phyloP scores from a whole-genome alignment of 163 green algal species.

The Trebouxia gelatinosa region DNA sequence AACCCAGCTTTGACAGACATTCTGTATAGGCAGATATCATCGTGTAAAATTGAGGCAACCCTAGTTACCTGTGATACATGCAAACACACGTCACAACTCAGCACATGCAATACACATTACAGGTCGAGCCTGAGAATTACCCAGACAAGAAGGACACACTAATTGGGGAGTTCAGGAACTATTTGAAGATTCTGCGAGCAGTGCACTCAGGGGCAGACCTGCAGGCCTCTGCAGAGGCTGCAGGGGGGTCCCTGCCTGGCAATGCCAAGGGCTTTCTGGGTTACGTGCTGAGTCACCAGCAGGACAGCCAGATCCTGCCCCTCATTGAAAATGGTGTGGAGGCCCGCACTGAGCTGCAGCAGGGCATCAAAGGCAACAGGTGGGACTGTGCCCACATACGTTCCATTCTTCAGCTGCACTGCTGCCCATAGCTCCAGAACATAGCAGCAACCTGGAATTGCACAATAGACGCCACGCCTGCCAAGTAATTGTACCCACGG shows the following conservation, averaged over 20 bases:
- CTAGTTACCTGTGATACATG: no score
- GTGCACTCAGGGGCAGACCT: conserved; percentile 75
- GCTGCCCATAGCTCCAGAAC: background rate
- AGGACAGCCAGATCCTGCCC: conserved; percentile 66
- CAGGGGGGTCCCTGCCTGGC: conserved; percentile 47
- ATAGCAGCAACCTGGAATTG: background rate
- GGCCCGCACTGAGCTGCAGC: conserved; percentile 74
- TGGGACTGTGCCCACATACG: background rate
- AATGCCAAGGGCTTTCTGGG: conserved; percentile 73
- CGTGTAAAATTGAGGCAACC: no score
- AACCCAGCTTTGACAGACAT: no score
- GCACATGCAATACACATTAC: conserved; percentile 26
- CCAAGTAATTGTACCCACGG: background rate
- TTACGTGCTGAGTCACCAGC: conserved; percentile 79
- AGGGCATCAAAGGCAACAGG: conserved; percentile 48
- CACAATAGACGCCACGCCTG: background rate
- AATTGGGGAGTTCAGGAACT: conserved; percentile 88
- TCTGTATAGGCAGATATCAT: no score
- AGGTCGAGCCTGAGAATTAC: conserved; percentile 52
- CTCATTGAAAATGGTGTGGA: conserved; percentile 86
- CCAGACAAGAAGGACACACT: conserved; percentile 69
- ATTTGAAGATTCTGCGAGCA: conserved; percentile 86
- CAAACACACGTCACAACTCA: no score
- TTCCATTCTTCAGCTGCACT: background rate
- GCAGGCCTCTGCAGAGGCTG: conserved; percentile 52